Conservation (phyloP, 495 filamentous ascomycete genomes). For the Lindgomyces ingoldianus region DNA sequence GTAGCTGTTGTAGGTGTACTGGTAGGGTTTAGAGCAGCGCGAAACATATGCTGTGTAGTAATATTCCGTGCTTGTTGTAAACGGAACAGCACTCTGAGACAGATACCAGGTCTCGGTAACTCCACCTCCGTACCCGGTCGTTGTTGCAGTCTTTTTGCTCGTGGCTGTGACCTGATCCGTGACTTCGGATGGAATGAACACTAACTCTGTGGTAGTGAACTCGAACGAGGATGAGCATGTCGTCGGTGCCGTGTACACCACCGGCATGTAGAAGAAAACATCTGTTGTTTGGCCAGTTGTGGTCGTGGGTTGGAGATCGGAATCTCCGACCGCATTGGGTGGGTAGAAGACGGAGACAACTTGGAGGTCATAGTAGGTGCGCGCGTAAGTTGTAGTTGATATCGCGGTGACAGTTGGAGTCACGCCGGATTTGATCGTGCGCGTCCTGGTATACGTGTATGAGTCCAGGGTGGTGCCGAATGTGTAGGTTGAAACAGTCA, state of each 20-base stretch:
- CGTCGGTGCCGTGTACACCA: slow-evolving; percentile 13
- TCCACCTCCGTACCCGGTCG: not conserved
- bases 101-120: slow-evolving; percentile 15
- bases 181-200: slow-evolving; percentile 12
- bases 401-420: not conserved
- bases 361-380: not conserved
- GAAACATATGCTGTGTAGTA: slow-evolving; percentile 10
- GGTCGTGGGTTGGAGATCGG: not conserved
- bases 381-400: not conserved
- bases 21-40: slow-evolving; percentile 3
- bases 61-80: slow-evolving; percentile 3
- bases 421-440: not conserved
- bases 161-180: not conserved
- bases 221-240: slow-evolving; percentile 5
- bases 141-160: slow-evolving; percentile 2
- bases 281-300: not conserved
- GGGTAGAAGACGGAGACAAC: slow-evolving; percentile 2
- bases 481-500: not conserved
- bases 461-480: not conserved
- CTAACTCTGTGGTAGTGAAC: not conserved
- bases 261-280: slow-evolving; percentile 2
- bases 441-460: not conserved
- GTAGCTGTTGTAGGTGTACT: not conserved
- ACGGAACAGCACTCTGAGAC: slow-evolving; percentile 5
- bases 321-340: not conserved